Conservation (phyloP, 2,329 filamentous ascomycete genomes). For the Diaporthe sp. region DNA sequence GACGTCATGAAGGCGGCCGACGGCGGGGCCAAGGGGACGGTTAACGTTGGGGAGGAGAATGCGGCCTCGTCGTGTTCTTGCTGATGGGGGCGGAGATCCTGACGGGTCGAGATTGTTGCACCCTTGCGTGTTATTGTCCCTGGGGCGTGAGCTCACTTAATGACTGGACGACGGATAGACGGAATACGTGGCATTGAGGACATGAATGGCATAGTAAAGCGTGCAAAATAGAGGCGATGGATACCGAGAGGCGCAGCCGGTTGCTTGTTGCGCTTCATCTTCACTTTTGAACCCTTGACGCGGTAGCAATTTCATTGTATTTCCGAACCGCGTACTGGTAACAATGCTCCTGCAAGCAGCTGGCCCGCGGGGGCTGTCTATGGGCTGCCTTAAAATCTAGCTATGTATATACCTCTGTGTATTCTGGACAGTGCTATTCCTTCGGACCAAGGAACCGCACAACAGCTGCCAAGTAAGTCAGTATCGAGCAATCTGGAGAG, state of each 20-base stretch:
- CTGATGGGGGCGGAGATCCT: conserved; percentile 29
- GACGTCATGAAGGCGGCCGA: conserved; percentile 49
- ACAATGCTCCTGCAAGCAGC: conserved; percentile 5
- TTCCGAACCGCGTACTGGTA: background rate
- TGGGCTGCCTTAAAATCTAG: background rate
- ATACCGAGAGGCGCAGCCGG: background rate
- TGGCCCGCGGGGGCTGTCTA: conserved; percentile 21
- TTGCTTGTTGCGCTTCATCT: background rate
- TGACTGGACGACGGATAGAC: conserved; percentile 15
- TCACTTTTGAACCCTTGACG: background rate
- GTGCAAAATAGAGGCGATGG: conserved; percentile 17
- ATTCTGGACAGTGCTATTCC: conserved; percentile 38
- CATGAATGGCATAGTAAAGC: conserved; percentile 45
- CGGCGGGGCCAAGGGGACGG: conserved; percentile 40
- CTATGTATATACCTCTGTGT: background rate
- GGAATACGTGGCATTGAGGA: conserved; percentile 20
- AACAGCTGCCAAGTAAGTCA: conserved; percentile 42
- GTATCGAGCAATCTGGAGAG: background rate
- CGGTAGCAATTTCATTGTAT: background rate
- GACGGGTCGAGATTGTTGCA: background rate
- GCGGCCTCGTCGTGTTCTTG: conserved; percentile 39
- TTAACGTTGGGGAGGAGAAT: conserved; percentile 41
- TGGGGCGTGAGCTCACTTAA: background rate
- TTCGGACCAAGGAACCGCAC: conserved; percentile 47
- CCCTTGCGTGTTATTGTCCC: background rate